Base-by-base conservation (phyloP, 805 yeast species). In the Lachancea thermotolerans region DNA sequence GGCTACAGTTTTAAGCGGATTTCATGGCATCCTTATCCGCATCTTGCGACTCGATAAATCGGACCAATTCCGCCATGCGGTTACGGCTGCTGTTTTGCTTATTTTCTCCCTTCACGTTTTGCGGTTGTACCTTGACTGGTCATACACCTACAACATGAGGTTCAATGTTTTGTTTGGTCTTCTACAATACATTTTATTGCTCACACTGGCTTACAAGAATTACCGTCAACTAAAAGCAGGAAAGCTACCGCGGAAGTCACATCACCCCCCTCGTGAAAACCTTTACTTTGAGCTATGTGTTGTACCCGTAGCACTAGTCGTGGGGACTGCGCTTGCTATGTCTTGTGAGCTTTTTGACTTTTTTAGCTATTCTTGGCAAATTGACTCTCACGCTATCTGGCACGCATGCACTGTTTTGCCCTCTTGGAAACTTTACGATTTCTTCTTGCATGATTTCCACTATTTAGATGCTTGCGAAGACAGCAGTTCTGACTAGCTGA, bases 301-400 rank as follows among this genome's bases (percentile, higher is more conserved):
- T 8, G 68, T 70, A 31, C 91, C 89, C 1, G 58, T 77, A 3
- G 55, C 66, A 10, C 61, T 78, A 37, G 85, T 81, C 9, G 47
- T 66, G 0, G 59, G 71, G 35, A 82, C 90, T 10, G 56, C 77
- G 2, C 54, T 75, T 18, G 97, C 95, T 1, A 87, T 88, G 93
- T 72, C 84, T n/a, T 75, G 91, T 52, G 99, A 91, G 61, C 66
- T 91, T 32, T 85, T 89, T 64, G 99, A 91, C 65, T 93, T 93
- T 61, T 77, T 95, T 4, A 93, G 85, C 12, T 60, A 83, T 33
- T 67, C 57, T 41, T 84, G 74, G 53, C 72, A 85, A 34, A 55
- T 93, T 0, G 99, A 93, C 66, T 95, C 96, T 0, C 99, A 93
- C 65, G 79, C 96, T 0, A 57, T 91, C 34, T 93, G 99, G 99